Evolutionary conservation across 768 basidiomycete genomes (phyloP).

Genomic region (Cystobasidium onofrii): DNA sequence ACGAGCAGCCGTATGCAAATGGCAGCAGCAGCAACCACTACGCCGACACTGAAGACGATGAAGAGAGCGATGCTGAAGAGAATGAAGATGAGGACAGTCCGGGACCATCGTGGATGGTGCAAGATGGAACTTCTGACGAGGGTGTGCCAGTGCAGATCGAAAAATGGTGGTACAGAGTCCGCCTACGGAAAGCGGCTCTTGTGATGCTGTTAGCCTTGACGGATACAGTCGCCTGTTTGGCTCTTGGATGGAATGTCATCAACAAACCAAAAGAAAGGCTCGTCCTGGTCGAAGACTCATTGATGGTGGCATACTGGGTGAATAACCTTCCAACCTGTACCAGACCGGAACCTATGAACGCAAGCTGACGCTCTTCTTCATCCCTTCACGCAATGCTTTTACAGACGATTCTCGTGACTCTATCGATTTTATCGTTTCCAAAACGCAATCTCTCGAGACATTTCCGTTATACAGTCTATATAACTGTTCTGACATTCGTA

Average conservation of each 20-base stretch:
- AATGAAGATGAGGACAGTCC: background rate
- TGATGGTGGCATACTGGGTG: constrained; percentile 30
- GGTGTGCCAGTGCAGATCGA: constrained; percentile 21
- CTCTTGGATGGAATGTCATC: constrained; percentile 16
- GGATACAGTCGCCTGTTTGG: constrained; percentile 6
- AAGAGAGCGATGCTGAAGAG: background rate
- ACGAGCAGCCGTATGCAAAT: background rate
- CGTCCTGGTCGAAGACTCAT: constrained; percentile 18
- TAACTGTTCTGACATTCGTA: constrained; percentile 12
- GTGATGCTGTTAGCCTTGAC: constrained; percentile 1
- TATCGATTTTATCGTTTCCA: constrained; percentile 4
- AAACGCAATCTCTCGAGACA: constrained; percentile 15
- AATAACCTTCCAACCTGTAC: background rate
- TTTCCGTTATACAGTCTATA: constrained; percentile 21
- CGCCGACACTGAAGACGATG: background rate
- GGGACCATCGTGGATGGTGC: background rate
- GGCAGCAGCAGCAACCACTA: background rate
- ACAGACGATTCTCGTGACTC: constrained; percentile 10
- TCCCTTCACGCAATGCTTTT: background rate
- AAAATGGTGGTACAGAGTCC: constrained; percentile 19
- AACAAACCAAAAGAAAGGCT: background rate
- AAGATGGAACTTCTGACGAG: background rate
- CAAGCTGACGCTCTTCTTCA: background rate
- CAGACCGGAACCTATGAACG: background rate
- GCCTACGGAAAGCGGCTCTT: constrained; percentile 16